These are phyloP conservation scores for Salvia miltiorrhiza DNA, from an alignment of 257 asterid species.

Conservation along the genomic window DNA sequence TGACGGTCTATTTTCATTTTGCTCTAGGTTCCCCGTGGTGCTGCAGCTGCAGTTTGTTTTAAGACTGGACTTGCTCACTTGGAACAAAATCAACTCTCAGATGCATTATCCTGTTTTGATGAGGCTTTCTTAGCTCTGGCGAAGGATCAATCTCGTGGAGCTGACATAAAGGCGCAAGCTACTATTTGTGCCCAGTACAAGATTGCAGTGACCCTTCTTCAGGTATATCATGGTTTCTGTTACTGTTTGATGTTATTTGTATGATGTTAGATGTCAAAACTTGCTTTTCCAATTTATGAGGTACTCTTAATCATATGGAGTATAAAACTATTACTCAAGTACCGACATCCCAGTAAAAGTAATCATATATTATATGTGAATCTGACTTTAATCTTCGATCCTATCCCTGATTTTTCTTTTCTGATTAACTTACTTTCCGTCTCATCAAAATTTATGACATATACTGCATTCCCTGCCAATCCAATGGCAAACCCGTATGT, in stretches of 20 bases:
- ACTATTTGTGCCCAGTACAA: constrained; percentile 99
- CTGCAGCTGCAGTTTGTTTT: constrained; percentile 89
- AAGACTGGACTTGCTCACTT: constrained; percentile 96
- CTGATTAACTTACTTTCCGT: too few species aligned
- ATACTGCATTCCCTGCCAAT: not conserved
- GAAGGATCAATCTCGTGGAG: constrained; percentile 99
- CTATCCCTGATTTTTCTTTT: too few species aligned
- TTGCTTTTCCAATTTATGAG: not conserved
- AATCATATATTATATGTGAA: too few species aligned
- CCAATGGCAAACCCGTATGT: not conserved
- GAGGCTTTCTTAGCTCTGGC: constrained; percentile 98
- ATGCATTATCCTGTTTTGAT: constrained; percentile 96
- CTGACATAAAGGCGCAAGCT: constrained; percentile 98
- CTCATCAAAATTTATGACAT: not conserved
- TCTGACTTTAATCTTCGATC: too few species aligned
- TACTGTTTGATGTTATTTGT: too few species aligned
- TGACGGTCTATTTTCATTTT: constrained; percentile 10
- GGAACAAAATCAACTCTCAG: constrained; percentile 98
- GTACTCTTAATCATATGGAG: not conserved
- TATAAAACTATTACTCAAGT: not conserved
- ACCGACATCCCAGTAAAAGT: not conserved
- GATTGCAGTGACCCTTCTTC: constrained; percentile 97
- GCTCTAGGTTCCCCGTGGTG: constrained; percentile 95
- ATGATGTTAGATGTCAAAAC: not conserved
- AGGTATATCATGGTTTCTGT: constrained; percentile 46